Evolutionary conservation across 2,329 filamentous ascomycete genomes (phyloP).

Genomic region (Cercospora janseana): DNA sequence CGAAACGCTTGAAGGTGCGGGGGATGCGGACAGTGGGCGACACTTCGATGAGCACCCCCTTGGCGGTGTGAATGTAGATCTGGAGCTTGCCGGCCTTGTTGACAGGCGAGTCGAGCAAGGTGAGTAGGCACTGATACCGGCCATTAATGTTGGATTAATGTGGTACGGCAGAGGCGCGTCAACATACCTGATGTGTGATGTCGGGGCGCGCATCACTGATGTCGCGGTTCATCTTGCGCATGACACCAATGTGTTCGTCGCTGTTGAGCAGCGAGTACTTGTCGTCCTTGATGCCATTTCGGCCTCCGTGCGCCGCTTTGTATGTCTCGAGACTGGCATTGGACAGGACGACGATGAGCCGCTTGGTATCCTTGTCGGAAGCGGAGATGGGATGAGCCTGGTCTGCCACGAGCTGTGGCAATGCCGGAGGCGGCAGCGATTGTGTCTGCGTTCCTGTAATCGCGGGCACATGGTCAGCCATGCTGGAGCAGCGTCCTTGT

Average conservation of each 20-base stretch:
- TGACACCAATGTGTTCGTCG: slow-evolving; percentile 97
- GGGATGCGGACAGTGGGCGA: slow-evolving; percentile 97
- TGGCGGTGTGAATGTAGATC: slow-evolving; percentile 97
- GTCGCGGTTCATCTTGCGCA: slow-evolving; percentile 99
- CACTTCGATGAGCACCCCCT: slow-evolving; percentile 95
- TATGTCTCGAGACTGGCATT: slow-evolving; percentile 98
- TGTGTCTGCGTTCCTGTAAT: slow-evolving; percentile 60
- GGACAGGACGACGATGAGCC: slow-evolving; percentile 91
- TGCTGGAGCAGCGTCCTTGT: slow-evolving; percentile 37
- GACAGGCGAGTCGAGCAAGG: slow-evolving; percentile 93
- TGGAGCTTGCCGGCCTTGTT: slow-evolving; percentile 98
- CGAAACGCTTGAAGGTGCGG: slow-evolving; percentile 97
- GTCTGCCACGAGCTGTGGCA: slow-evolving; percentile 90
- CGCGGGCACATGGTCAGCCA: slow-evolving; percentile 32
- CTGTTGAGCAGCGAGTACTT: slow-evolving; percentile 98
- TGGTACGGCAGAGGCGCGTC: slow-evolving; percentile 16
- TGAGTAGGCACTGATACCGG: slow-evolving; percentile 77
- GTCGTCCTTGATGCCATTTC: slow-evolving; percentile 65
- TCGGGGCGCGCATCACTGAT: slow-evolving; percentile 97
- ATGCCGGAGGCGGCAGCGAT: slow-evolving; percentile 84
- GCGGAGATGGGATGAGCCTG: slow-evolving; percentile 81
- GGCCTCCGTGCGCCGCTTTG: slow-evolving; percentile 66
- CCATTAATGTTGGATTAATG: slow-evolving; percentile 28
- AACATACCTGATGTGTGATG: slow-evolving; percentile 88
- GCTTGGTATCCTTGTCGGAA: slow-evolving; percentile 84